Evolutionary conservation across 345 rosid genomes (phyloP), one percentile per base, ranked within the genome.

Genomic region (Nephelium lappaceum): DNA sequence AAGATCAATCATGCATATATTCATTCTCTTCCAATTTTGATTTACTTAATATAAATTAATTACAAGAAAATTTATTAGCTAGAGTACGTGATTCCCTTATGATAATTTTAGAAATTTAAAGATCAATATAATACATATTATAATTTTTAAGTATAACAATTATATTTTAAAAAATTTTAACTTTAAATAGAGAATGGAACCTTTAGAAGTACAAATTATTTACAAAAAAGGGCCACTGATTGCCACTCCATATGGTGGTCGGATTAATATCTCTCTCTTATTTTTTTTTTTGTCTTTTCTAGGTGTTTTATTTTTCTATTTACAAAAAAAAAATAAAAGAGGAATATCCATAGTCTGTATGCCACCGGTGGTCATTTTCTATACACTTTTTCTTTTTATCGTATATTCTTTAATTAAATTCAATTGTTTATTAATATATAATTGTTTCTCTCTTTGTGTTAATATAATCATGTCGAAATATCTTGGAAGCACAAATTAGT

Each of bases 371-470:
- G 38, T 60, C 31, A 73, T 73, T 73, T 73, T 73, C 67, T 4
- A 53, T 16, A 58, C 55, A 8, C 55, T 23, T 73, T 73, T 71
- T 71, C 16, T 55, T 73, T 73, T 73, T 39, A 73, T 39, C 51
- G 15, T 58, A 38, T 39, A 53, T 53, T 53, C 5, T n/a, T 21
- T 21, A 3, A 16, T n/a, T 49, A 31, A 31, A 2, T 31, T 51
- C 41, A 11, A 8, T 25, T 18, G 7, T 71, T 51, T 25, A 27
- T 71, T n/a, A 27, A 19, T 70, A 16, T 24, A 31, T 31, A 31
- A 31, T 31, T 31, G 3, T 31, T 31, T 58, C 27, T 14, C 11
- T 39, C 38, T 58, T 19, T 49, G 7, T 39, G 41, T 23, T 11
- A 36, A 11, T 41, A 39, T 42, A 23, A 73, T 42, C 24, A 15